Conservation (phyloP, 1,284 basidiomycete genomes). For the Heimioporus retisporus region DNA sequence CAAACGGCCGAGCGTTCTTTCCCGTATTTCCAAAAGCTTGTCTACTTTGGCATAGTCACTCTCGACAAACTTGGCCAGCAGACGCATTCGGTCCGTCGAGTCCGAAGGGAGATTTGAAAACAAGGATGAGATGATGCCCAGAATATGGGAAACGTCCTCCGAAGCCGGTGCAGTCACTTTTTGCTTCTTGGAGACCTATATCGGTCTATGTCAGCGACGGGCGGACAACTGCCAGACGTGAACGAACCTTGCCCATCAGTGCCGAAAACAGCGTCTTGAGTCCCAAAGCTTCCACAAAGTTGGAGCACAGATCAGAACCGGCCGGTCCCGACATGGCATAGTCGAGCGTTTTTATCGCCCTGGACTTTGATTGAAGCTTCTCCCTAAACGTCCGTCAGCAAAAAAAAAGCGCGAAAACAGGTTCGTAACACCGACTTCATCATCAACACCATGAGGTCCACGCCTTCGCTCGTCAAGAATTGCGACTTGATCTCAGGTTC, state of each 20-base stretch:
- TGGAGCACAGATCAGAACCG: conserved; percentile 83
- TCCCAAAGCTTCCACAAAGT: conserved; percentile 90
- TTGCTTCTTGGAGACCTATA: conserved; percentile 68
- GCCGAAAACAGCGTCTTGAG: conserved; percentile 91
- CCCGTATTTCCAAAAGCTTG: conserved; percentile 90
- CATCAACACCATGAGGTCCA: conserved; percentile 97
- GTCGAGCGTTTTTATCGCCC: conserved; percentile 92
- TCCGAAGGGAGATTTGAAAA: conserved; percentile 94
- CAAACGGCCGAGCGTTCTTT: conserved; percentile 71
- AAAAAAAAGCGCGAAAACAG: background rate
- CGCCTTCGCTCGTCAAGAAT: conserved; percentile 93
- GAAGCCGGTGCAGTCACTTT: conserved; percentile 70
- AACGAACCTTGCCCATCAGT: conserved; percentile 91
- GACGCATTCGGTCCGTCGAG: conserved; percentile 81
- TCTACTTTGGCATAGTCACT: conserved; percentile 94
- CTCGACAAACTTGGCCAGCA: conserved; percentile 96
- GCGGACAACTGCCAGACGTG: background rate
- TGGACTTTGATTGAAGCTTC: conserved; percentile 82
- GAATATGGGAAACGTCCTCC: conserved; percentile 89
- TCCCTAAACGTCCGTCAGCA: conserved; percentile 63
- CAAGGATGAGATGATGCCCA: conserved; percentile 91
- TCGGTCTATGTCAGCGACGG: conserved; percentile 10
- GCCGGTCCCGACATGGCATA: conserved; percentile 89
- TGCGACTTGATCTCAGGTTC: conserved; percentile 83
- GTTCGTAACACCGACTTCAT: conserved; percentile 78